Conservation (phyloP, 192 early-diverging fungal species). For the Rhizoclosmatium sp. region DNA sequence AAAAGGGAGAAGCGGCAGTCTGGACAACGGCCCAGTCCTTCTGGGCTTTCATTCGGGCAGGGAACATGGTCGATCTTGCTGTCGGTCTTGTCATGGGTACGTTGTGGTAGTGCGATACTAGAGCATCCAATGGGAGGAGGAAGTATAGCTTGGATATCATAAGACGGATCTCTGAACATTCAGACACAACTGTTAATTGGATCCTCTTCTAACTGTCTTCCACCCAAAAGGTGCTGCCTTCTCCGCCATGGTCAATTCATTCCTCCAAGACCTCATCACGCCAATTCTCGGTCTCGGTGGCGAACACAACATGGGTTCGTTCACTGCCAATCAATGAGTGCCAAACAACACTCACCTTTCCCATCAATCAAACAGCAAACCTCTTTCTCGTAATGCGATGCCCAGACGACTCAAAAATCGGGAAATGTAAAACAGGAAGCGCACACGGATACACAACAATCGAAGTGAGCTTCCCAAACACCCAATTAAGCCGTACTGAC, state of each 20-base stretch:
- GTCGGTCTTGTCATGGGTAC: slow-evolving; percentile 73
- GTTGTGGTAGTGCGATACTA: slow-evolving; percentile 49
- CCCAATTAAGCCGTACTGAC: no score
- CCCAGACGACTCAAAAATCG: slow-evolving; percentile 6
- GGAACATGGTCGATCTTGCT: slow-evolving; percentile 71
- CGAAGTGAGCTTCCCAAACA: not conserved
- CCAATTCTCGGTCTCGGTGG: slow-evolving; percentile 66
- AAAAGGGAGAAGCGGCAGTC: not conserved
- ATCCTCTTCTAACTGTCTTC: slow-evolving; percentile 54
- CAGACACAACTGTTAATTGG: no score
- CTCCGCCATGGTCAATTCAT: slow-evolving; percentile 41
- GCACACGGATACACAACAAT: not conserved
- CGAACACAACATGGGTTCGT: slow-evolving; percentile 40
- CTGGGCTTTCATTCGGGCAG: not conserved
- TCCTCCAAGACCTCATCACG: slow-evolving; percentile 59
- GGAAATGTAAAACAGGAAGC: not conserved
- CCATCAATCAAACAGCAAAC: not conserved
- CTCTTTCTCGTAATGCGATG: slow-evolving; percentile 29
- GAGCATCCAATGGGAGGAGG: slow-evolving; percentile 30
- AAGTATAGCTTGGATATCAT: no score
- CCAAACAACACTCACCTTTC: no score
- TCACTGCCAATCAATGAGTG: no score
- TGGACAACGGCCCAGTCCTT: not conserved
- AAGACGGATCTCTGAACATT: no score
- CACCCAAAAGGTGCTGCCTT: slow-evolving; percentile 70